These are phyloP conservation scores for Penicillium paneum DNA, from an alignment of 2,329 filamentous ascomycete genomes.

Conservation along the genomic window DNA sequence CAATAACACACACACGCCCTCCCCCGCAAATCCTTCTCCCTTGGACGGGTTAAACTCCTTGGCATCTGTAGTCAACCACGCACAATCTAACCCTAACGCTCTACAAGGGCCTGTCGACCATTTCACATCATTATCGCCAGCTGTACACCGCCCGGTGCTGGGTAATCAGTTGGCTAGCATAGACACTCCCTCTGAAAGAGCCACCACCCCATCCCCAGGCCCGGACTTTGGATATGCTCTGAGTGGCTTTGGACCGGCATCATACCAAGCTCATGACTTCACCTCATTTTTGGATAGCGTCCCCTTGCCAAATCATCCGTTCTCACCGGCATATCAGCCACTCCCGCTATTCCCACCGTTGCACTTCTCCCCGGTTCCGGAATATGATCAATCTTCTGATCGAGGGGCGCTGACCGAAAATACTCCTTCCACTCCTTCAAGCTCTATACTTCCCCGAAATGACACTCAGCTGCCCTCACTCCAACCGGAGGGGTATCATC, in stretches of 20 bases:
- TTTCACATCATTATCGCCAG: slow-evolving; percentile 6
- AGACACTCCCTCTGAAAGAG: slow-evolving; percentile 13
- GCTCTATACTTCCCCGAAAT: slow-evolving; percentile 33
- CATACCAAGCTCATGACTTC: slow-evolving; percentile 34
- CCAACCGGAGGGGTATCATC: slow-evolving; percentile 32
- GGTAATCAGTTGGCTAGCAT: slow-evolving; percentile 8
- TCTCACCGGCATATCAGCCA: slow-evolving; percentile 34
- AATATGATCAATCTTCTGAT: slow-evolving; percentile 25
- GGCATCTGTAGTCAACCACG: slow-evolving; percentile 28
- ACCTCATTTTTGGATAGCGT: slow-evolving; percentile 37
- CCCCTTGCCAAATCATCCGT: slow-evolving; percentile 33
- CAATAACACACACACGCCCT: slow-evolving; percentile 16
- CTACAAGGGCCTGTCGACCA: slow-evolving; percentile 12
- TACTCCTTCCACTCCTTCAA: slow-evolving; percentile 23
- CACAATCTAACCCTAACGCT: slow-evolving; percentile 9
- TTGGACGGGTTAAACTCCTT: slow-evolving; percentile 30
- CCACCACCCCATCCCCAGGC: slow-evolving; percentile 23
- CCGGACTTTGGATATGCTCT: slow-evolving; percentile 24
- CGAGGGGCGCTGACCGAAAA: slow-evolving; percentile 14
- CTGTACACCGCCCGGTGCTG: slow-evolving; percentile 15
- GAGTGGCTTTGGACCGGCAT: slow-evolving; percentile 9
- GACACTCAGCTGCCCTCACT: slow-evolving; percentile 34
- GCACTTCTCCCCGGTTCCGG: slow-evolving; percentile 24
- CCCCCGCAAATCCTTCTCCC: slow-evolving; percentile 17
- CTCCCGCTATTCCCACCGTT: slow-evolving; percentile 32